Evolutionary conservation across 129 eudicot genomes (phyloP), one percentile per base, ranked within the genome.

Genomic region (Smallanthus sonchifolius): DNA sequence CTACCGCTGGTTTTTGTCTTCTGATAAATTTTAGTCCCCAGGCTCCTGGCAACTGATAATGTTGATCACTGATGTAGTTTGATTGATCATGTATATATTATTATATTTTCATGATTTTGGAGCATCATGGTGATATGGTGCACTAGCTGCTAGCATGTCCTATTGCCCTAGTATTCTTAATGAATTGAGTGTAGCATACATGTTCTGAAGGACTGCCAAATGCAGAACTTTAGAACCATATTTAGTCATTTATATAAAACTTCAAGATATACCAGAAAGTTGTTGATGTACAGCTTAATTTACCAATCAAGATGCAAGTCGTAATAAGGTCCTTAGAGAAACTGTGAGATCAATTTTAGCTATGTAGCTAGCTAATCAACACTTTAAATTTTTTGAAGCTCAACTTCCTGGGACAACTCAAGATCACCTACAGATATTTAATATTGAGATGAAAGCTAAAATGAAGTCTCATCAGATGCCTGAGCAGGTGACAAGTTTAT

Each of bases 391-490:
- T 67, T 54, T 76, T 87, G 85, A 77, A 95, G 99, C 99, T 75
- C 96, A 89, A 95, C 86, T 95, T 79, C 90, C 97, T 4, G 99
- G 99, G 47, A 95, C 99, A 35, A 91, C 94, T 75, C 99, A 95
- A 81, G 99, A 95, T 81, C 97, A 91, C 77, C 77, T 95, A 55
- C 99, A 95, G 84, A 91, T 95, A 74, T 95, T 95, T 73, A 95
- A 95, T 77, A 95, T 95, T 66, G 99, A 95, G 83, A 76, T 86
- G 74, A 95, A 95, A 79, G 89, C 96, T 24, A 95, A 95, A 74
- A 78, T 95, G 82, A 95, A 95, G 82, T 91, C 99, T 42, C 86
- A 95, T 84, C 99, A 91, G 88, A 95, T 95, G 99, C 99, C 99
- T 56, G 99, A 95, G 86, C 99, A 95, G 99, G 99, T 87, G 45